phyloP scores from a whole-genome alignment of 2,329 filamentous ascomycete species.

The Colletotrichum falcatum region DNA sequence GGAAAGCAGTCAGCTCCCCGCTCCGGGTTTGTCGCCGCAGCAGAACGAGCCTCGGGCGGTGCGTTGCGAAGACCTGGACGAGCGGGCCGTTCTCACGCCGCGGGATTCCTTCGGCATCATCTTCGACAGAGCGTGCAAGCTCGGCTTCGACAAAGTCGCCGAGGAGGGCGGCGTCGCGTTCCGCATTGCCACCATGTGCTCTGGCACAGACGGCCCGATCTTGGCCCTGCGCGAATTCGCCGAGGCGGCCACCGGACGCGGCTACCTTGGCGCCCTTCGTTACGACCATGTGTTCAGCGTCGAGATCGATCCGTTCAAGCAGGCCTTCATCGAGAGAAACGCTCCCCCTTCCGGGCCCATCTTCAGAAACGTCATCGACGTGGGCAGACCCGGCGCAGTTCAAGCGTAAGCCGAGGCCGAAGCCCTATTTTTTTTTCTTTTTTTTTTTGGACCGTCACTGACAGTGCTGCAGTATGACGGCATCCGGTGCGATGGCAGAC shows the following conservation, averaged over 20 bases:
- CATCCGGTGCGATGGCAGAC: slow-evolving; percentile 68
- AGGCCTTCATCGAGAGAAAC: slow-evolving; percentile 73
- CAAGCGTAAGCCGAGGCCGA: slow-evolving; percentile 57
- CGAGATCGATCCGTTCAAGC: slow-evolving; percentile 73
- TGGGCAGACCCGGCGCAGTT: slow-evolving; percentile 53
- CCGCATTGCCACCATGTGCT: slow-evolving; percentile 79
- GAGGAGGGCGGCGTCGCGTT: slow-evolving; percentile 47
- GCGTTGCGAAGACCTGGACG: not conserved
- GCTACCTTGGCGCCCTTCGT: slow-evolving; percentile 52
- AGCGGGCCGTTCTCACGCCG: slow-evolving; percentile 23
- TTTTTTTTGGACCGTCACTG: slow-evolving; percentile 26
- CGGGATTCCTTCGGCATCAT: slow-evolving; percentile 36
- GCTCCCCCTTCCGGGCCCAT: slow-evolving; percentile 61
- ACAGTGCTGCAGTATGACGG: slow-evolving; percentile 66
- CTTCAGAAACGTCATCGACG: slow-evolving; percentile 70
- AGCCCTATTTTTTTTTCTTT: too few species aligned
- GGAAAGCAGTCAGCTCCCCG: not conserved
- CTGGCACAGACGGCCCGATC: slow-evolving; percentile 81
- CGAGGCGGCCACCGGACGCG: slow-evolving; percentile 52
- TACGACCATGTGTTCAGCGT: slow-evolving; percentile 70
- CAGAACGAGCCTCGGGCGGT: not conserved
- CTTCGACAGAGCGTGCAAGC: slow-evolving; percentile 23
- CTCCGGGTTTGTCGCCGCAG: not conserved
- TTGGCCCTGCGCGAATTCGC: slow-evolving; percentile 71
- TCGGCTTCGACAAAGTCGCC: slow-evolving; percentile 44